Percentiles rank a stretch among this genome's conserved stretches.
phyloP scores from a whole-genome alignment of 2,329 filamentous ascomycete genomes.

The Calonectria hawksworthii region DNA sequence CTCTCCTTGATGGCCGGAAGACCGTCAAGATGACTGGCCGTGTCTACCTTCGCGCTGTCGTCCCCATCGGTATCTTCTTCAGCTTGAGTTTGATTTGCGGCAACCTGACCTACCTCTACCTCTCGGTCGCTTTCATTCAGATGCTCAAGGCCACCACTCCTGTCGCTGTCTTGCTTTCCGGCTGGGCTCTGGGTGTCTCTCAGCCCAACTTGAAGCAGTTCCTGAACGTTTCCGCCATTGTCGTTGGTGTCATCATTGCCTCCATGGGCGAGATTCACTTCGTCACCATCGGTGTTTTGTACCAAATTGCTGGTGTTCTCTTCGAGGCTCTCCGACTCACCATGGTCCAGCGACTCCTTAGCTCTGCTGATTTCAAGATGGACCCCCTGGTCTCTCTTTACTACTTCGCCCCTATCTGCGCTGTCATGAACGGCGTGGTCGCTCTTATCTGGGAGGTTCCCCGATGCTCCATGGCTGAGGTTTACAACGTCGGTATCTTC shows the following conservation, averaged over 20 bases:
- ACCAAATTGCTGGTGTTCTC: slow-evolving; percentile 82
- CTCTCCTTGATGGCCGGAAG: slow-evolving; percentile 92
- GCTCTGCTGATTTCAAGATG: slow-evolving; percentile 91
- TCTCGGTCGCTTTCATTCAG: slow-evolving; percentile 97
- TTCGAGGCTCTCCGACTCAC: slow-evolving; percentile 88
- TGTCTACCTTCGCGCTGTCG: slow-evolving; percentile 92
- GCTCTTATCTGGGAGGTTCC: slow-evolving; percentile 83
- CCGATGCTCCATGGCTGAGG: slow-evolving; percentile 75
- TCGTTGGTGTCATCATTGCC: slow-evolving; percentile 93
- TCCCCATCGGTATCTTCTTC: slow-evolving; percentile 97
- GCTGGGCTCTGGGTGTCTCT: slow-evolving; percentile 88
- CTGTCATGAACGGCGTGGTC: slow-evolving; percentile 82
- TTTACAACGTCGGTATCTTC: slow-evolving; percentile 80
- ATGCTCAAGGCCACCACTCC: slow-evolving; percentile 99
- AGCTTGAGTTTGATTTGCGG: slow-evolving; percentile 96
- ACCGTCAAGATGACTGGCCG: slow-evolving; percentile 97
- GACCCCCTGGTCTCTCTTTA: slow-evolving; percentile 90
- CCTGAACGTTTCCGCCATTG: slow-evolving; percentile 94
- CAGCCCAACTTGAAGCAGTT: slow-evolving; percentile 89
- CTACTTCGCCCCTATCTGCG: slow-evolving; percentile 90
- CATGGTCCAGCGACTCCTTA: slow-evolving; percentile 87
- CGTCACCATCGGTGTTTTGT: slow-evolving; percentile 82
- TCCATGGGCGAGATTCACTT: slow-evolving; percentile 98
- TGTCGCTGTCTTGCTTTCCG: slow-evolving; percentile 90
- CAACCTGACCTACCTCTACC: slow-evolving; percentile 95